Evolutionary conservation across 2,329 filamentous ascomycete genomes (phyloP), one percentile per base, ranked within the genome.

Genomic region (Akanthomyces dipterigenus): DNA sequence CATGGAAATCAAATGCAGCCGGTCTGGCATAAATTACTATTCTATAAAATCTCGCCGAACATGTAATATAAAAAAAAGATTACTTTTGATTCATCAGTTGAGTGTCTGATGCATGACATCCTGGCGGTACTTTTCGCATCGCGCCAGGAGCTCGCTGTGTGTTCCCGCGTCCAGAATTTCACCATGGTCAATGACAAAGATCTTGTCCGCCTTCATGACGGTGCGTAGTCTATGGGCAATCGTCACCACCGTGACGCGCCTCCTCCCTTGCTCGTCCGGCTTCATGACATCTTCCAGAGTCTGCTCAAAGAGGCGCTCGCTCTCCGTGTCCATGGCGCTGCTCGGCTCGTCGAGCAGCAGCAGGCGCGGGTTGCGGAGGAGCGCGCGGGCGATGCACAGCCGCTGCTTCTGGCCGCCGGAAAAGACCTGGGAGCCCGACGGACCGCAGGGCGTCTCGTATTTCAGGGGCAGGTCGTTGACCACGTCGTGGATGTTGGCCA

Each of bases 381-480:
- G 76, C 1, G 88, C 88, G 9, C 89, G 78, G 0, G 88, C 88
- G 65, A 91, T 90, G 1, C 84, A 82, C 20, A 91, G 69, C 2
- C 88, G 79, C 69, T 91, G 88, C 7, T 83, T 83, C 69, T 91
- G 88, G 0, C 89, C 88, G 7, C 88, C 88, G 0, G 86, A 89
- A 3, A 91, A 71, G 34, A 55, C 51, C 22, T 84, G 78, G 0
- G 83, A 84, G 8, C 87, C 87, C 60, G 87, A 84, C 20, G 86
- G 83, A 7, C 89, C 78, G 8, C 84, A 72, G 38, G 77, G 75
- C 0, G 83, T 86, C 6, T 84, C 71, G 63, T 86, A 86, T 0
- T 83, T 83, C 24, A 85, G 72, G 0, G 83, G 83, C 11, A 88
- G 69, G 0, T 72, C 71, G 36, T 73, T 69, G 56, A 88, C 84